Evolutionary conservation across 495 filamentous ascomycete genomes (phyloP), one percentile per base, ranked within the genome.

Genomic region (Cercophora scortea): DNA sequence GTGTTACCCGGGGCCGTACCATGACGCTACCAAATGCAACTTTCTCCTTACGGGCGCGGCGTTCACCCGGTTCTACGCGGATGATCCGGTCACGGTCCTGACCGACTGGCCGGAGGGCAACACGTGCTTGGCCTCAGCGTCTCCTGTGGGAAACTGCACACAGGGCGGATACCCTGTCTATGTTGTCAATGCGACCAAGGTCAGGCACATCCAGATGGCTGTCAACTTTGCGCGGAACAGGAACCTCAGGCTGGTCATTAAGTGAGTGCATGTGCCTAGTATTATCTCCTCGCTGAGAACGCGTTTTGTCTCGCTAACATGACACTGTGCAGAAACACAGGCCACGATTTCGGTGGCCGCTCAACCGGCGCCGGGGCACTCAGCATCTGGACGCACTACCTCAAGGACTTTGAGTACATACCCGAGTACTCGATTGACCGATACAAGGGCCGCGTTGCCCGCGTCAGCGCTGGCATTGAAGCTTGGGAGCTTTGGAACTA

Each of bases 321-420:
- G n/a, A 10, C 51, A 9, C 12, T 10, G 42, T 9, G 32, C 10
- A 83, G 82, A 68, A 86, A 82, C 54, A 83, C 83, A 2, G 83
- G 83, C 13, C 82, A 86, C 57, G 82, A 86, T 61, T 83, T 79
- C 59, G 67, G 61, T 15, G 82, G 79, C 33, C 77, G 80, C 57
- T 76, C 61, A 2, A 57, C 64, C 0, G 74, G 78, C 39, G 71
- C 71, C 5, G 79, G 80, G 32, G 71, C 79, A 6, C 61, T 84
- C 7, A 70, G 71, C 44, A 65, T 85, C 44, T 84, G 79, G 79
- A 84, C 81, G 5, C 81, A 76, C 64, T 53, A 68, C 43, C 56
- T 78, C 36, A 76, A 79, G 56, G 62, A 66, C 12, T 67, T 68
- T 25, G 56, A 77, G 25, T 63, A 71, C 42, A 42, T 74, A 11